Evolutionary conservation across 306 rosid species (phyloP), one percentile per base, ranked within the genome.

Genomic region (Datisca glomerata): DNA sequence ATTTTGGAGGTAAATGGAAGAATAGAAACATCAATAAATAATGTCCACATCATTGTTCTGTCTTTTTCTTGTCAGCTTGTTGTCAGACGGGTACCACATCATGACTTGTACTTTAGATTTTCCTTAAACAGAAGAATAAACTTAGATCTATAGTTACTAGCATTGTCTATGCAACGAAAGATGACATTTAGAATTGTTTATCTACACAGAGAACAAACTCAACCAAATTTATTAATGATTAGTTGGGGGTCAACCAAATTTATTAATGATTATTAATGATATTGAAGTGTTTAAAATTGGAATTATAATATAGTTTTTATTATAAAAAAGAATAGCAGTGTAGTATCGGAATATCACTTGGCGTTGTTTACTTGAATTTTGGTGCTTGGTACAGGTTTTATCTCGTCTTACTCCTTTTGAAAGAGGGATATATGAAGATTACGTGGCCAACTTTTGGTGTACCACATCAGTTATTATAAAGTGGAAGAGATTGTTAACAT

Each of bases 391-490:
- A 6, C 72, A 87, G 95, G 93, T 89, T 55, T 72, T 83, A 48
- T 59, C 80, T 10, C 91, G 91, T 17, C 85, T 89, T 47, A 84
- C 93, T 51, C 97, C 95, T 24, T 89, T 89, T 48, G 97, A 89
- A 62, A 67, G 97, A 60, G 97, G 97, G 28, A 53, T 89, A 72
- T 83, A 72, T 45, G 97, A 83, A 74, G 97, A 89, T 54, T 89
- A 83, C 21, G 93, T 89, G 45, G 98, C 93, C 45, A 89, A 75
- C 60, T 80, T 89, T 69, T 89, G 98, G 98, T 89, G 95, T 53
- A 64, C 93, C 35, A 74, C 95, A 35, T 89, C 93, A 7, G 64
- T 80, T 60, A 55, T 83, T 51, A 54, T 89, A 41, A 80, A 89
- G 66, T 89, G 98, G 98, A 89, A 89, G 71, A 84, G 76, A 61